Percentiles rank a stretch among this genome's conserved stretches.
phyloP scores from a whole-genome alignment of 169 alveolate genomes.

The Blepharisma undulans region DNA sequence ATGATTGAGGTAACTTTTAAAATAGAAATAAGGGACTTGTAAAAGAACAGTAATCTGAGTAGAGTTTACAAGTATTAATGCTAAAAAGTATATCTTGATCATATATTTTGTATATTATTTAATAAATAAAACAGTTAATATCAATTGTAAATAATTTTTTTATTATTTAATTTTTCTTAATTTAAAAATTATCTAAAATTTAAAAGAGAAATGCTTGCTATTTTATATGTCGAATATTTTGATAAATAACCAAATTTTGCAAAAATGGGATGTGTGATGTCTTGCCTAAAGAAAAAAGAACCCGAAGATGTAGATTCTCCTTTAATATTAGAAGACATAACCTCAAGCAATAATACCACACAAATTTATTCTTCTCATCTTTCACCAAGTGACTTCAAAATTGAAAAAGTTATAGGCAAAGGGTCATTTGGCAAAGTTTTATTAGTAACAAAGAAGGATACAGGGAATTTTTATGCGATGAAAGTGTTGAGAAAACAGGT shows the following conservation, averaged over 20 bases:
- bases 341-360: not conserved
- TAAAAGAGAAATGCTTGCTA: not conserved
- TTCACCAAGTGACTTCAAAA: constrained; percentile 57
- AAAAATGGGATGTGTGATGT: not conserved
- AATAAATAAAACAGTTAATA: not conserved
- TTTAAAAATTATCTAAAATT: not conserved
- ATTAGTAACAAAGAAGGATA: constrained; percentile 80
- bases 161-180: not conserved
- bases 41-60: not conserved
- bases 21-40: not conserved
- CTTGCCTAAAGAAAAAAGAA: not conserved
- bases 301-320: not conserved
- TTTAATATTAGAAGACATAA: not conserved
- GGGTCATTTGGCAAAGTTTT: constrained; percentile 86
- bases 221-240: not conserved
- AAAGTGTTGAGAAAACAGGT: constrained; percentile 76
- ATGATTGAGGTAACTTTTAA: not conserved
- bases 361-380: not conserved
- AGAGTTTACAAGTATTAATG: not conserved
- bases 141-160: no score
- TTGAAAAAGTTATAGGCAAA: constrained; percentile 74
- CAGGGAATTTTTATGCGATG: constrained; percentile 80
- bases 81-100: not conserved
- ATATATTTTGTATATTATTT: no score
- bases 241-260: not conserved